Evolutionary conservation across 1,139 yeast genomes (phyloP), one percentile per base, ranked within the genome.

Genomic region (Debaryomyces fabryi): DNA sequence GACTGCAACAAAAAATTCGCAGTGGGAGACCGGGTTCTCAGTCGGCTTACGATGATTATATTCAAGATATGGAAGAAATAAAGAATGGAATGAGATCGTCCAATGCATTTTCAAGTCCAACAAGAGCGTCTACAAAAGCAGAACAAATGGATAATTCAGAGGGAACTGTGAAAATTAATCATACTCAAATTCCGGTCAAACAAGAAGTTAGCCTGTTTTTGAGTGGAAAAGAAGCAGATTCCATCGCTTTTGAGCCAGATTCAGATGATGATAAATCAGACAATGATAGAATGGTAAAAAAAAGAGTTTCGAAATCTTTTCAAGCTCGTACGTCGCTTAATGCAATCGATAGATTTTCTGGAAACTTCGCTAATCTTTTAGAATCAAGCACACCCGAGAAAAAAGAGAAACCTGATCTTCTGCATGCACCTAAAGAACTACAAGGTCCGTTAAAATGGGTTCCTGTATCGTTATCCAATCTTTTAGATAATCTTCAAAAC

Each of bases 401-500:
- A 61, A 49, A 46, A 7, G 20, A 37, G 25, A 35, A 2, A 52
- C 7, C 24, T 13, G 42, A 29, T 13, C 36, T 29, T 20, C 34
- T n/a, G 23, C 13, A 13, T 27, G 21, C 34, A n/a, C 4, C 23
- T 13, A 18, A 16, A 21, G 12, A 15, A 12, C 15, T 10, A 12
- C n/a, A 15, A 9, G 9, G 7, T 13, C 50, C 35, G 2, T 48
- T 53, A 48, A 47, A 44, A 4, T 51, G 54, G 56, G 33, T 39
- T 42, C 48, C 72, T 38, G 51, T 49, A 33, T 63, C 73, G 1
- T 65, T 73, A n/a, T 20, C 49, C 3, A 15, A 24, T 21, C 33
- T 49, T 13, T 21, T 45, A 44, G 71, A 71, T 8, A 70, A 68
- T 27, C 56, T 76, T 20, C 62, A 59, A 20, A 72, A 71, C 45